phyloP scores from a whole-genome alignment of 108 stramenopile species.

The Nitzschia putrida region DNA sequence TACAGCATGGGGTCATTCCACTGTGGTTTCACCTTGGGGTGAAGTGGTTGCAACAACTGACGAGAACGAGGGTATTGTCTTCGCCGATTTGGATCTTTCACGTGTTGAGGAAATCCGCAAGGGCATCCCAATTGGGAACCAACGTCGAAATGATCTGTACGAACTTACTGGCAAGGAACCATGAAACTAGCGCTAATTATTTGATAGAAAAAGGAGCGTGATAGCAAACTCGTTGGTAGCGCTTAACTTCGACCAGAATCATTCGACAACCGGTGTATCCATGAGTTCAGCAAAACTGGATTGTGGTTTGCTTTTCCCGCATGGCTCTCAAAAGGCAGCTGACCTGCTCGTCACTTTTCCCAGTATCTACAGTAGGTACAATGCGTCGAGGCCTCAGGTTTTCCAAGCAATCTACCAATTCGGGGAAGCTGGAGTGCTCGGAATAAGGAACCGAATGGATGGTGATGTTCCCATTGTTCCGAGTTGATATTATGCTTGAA shows the following conservation, averaged over 20 bases:
- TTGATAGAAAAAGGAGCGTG: too few species aligned
- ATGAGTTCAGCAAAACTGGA: not conserved
- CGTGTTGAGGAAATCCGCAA: slow-evolving; percentile 79
- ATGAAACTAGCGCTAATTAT: too few species aligned
- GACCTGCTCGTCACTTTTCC: slow-evolving; percentile 74
- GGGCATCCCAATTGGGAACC: slow-evolving; percentile 72
- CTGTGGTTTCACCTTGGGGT: slow-evolving; percentile 96
- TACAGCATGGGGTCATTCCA: slow-evolving; percentile 99
- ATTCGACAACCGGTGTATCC: too few species aligned
- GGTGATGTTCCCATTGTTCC: slow-evolving; percentile 51
- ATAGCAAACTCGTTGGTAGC: not conserved
- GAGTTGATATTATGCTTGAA: slow-evolving; percentile 45
- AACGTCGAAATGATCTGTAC: slow-evolving; percentile 82
- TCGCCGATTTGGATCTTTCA: slow-evolving; percentile 91
- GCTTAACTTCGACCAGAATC: not conserved
- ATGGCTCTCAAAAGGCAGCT: slow-evolving; percentile 49
- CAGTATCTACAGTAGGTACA: slow-evolving; percentile 77
- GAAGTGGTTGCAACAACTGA: slow-evolving; percentile 90
- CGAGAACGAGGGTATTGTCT: slow-evolving; percentile 78
- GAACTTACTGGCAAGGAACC: slow-evolving; percentile 21
- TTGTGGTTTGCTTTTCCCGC: slow-evolving; percentile 26
- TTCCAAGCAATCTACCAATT: slow-evolving; percentile 81
- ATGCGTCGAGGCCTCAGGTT: slow-evolving; percentile 72
- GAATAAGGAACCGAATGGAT: slow-evolving; percentile 87
- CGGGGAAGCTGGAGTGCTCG: slow-evolving; percentile 87